Evolutionary conservation across 768 basidiomycete species (phyloP), one percentile per base, ranked within the genome.

Genomic region (Lactarius pseudohatsudake): DNA sequence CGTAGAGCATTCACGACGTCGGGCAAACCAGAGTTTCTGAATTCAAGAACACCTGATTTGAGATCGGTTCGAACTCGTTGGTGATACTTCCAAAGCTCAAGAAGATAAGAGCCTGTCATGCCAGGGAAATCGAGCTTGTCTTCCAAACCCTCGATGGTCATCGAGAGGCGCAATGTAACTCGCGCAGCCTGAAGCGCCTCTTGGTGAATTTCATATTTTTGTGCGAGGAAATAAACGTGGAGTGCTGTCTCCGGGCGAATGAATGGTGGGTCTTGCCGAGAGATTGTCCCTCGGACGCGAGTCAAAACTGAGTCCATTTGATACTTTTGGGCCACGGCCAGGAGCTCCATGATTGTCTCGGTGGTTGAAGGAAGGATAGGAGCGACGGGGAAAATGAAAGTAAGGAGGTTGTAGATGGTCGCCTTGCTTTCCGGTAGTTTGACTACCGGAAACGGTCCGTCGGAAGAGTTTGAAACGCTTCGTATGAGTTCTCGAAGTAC

Each of bases 401-500:
- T 57, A 18, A 57, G 34, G 16, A 57, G 34, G 30, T 16, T 57
- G n/a, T n/a, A 4, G 11, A 57, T 3, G 55, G 15, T 34, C 1
- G 3, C 30, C 30, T 8, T 16, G n/a, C 55, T 30, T 18, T 57
- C 55, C 2, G 55, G 6, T 9, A 57, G 55, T n/a, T 57, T 9
- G 8, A 57, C 55, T 2, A 57, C 20, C 3, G 55, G 22, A 50
- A 50, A 22, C 2, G 22, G 13, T 50, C 5, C 18, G 11, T 50
- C 47, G 22, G 47, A 50, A 26, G 22, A 13, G 4, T 1, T 50
- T 26, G 22, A 5, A 50, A 15, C 4, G 11, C 22, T 2, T 50
- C 11, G n/a, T 22, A 47, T 50, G n/a, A 22, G 47, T 10, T 50
- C 5, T 36, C 70, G 70, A 68, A 83, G 77, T 18, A 83, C 74